Evolutionary conservation across 306 rosid species (phyloP).

Genomic region (Trifolium subterraneum): DNA sequence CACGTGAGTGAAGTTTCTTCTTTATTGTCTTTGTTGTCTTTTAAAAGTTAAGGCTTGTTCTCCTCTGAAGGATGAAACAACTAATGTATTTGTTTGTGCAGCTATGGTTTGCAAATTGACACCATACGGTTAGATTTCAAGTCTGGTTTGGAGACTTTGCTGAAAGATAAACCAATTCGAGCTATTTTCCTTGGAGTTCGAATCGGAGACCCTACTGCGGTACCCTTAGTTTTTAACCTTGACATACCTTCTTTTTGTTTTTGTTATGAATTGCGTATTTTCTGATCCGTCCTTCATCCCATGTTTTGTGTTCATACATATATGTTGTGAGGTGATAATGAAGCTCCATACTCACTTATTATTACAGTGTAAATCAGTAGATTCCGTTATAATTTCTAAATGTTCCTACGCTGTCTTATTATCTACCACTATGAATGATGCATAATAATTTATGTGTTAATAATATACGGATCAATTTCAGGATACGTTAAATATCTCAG

Average conservation of each 20-base stretch:
- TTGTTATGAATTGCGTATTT: constrained; percentile 18
- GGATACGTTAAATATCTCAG: constrained; percentile 14
- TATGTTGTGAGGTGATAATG: constrained; percentile 13
- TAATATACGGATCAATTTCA: neutral
- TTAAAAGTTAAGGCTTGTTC: constrained; percentile 15
- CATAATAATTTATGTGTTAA: neutral
- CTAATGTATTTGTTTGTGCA: constrained; percentile 53
- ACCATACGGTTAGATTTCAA: constrained; percentile 81
- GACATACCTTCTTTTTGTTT: neutral
- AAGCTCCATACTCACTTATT: constrained; percentile 20
- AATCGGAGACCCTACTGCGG: constrained; percentile 99
- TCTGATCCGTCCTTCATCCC: constrained; percentile 5
- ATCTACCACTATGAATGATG: neutral
- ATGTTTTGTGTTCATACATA: constrained; percentile 15
- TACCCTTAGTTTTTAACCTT: constrained; percentile 47
- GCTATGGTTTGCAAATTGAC: constrained; percentile 88
- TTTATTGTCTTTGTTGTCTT: constrained; percentile 20
- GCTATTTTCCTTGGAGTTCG: constrained; percentile 98
- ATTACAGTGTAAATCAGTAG: constrained; percentile 1
- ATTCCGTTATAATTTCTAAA: constrained; percentile 7
- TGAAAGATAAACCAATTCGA: constrained; percentile 75
- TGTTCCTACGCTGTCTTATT: constrained; percentile 10
- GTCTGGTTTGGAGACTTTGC: constrained; percentile 90
- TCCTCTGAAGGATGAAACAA: constrained; percentile 25
- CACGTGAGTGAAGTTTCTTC: constrained; percentile 60